Conservation (phyloP, 2,329 filamentous ascomycete species). For the Colletotrichum tropicale region DNA sequence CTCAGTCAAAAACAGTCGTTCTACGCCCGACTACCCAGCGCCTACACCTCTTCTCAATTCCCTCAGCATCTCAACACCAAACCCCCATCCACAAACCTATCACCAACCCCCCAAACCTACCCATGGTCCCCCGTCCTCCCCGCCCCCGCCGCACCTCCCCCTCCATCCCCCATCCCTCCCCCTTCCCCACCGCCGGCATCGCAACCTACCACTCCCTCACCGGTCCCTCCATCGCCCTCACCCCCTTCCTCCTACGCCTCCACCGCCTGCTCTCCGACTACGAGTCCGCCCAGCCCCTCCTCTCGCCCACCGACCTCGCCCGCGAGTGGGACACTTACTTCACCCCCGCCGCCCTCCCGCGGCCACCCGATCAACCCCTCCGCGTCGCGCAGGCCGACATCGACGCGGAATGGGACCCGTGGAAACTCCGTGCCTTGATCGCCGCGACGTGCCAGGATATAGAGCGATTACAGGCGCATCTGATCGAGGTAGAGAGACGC, state of each 20-base stretch:
- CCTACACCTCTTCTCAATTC: background rate
- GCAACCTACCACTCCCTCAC: background rate
- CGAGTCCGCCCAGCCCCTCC: background rate
- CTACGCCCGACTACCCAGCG: background rate
- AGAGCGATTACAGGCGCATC: constrained; percentile 84
- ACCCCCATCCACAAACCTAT: background rate
- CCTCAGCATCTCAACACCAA: background rate
- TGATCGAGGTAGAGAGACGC: constrained; percentile 40
- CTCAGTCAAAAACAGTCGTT: background rate
- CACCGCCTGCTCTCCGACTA: background rate
- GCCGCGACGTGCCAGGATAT: constrained; percentile 61
- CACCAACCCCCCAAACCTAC: background rate
- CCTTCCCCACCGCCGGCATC: background rate
- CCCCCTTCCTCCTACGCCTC: background rate
- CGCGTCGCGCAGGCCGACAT: constrained; percentile 52
- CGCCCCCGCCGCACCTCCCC: too few relatives aligned
- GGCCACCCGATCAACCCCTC: background rate
- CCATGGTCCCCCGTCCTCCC: background rate
- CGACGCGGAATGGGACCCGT: constrained; percentile 40
- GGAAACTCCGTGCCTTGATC: constrained; percentile 20
- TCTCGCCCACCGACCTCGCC: background rate
- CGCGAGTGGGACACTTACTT: background rate
- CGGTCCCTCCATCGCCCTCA: background rate
- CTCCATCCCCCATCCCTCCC: too few relatives aligned
- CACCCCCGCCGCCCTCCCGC: background rate